These are phyloP conservation scores for Camelina sativa DNA, from an alignment of 345 rosid species.

Conservation along the genomic window DNA sequence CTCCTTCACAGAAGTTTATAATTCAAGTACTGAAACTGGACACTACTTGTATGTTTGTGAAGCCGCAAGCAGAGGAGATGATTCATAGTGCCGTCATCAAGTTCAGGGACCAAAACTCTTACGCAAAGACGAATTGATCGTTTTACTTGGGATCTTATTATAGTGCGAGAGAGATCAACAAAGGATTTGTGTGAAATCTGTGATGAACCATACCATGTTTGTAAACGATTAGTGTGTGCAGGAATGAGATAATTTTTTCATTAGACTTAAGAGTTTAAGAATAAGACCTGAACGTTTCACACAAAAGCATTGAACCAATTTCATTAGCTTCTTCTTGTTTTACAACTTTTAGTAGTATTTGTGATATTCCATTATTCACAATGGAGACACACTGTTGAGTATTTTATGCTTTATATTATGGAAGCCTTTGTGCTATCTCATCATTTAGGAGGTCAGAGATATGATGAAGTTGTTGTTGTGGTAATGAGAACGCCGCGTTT, in stretches of 20 bases:
- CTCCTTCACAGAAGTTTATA: slow-evolving; percentile 15
- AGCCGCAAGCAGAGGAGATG: slow-evolving; percentile 19
- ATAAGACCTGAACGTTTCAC: no score
- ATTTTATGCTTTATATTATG: no score
- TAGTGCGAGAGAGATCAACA: neutral
- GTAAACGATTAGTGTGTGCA: neutral
- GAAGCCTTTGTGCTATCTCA: no score
- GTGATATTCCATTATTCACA: no score
- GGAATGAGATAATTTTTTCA: neutral
- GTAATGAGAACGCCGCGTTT: no score
- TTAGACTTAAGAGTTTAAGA: no score
- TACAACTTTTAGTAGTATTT: no score
- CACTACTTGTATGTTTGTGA: slow-evolving; percentile 30
- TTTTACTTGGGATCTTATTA: neutral
- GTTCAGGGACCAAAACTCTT: slow-evolving; percentile 24
- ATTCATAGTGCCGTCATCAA: slow-evolving; percentile 13
- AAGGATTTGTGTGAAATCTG: neutral
- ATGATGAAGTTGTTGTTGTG: no score
- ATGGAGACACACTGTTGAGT: no score
- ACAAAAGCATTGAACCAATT: no score
- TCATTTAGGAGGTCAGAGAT: no score
- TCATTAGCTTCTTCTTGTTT: no score
- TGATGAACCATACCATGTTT: slow-evolving; percentile 13
- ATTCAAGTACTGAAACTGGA: slow-evolving; percentile 23
- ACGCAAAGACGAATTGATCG: neutral